Evolutionary conservation across 352 stramenopile genomes (phyloP), one percentile per base, ranked within the genome.

Genomic region (Phytophthora kernoviae): DNA sequence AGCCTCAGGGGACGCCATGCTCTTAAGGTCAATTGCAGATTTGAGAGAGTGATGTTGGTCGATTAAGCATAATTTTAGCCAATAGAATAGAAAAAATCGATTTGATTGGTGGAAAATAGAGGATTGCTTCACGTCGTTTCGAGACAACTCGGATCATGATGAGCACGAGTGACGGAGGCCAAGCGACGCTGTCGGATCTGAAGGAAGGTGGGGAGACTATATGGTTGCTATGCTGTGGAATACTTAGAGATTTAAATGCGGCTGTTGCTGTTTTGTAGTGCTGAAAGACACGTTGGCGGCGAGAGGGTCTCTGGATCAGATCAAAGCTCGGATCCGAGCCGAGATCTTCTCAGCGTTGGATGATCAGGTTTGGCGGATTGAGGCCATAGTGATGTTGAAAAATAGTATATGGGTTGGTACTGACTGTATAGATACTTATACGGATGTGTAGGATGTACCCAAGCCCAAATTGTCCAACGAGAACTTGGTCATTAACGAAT

Each of bases 401-500:
- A n/a, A n/a, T n/a, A n/a, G n/a, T n/a, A n/a, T n/a, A n/a, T n/a
- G n/a, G n/a, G n/a, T n/a, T n/a, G n/a, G n/a, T n/a, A n/a, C n/a
- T n/a, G n/a, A n/a, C n/a, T n/a, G n/a, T n/a, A n/a, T n/a, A n/a
- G n/a, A n/a, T n/a, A n/a, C n/a, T n/a, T n/a, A n/a, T n/a, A n/a
- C n/a, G n/a, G n/a, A n/a, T 62, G 51, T 45, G 22, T 21, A 68
- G 66, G 57, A 69, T 12, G 74, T 79, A 0, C 77, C 81, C 0
- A 92, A 89, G 48, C 89, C 88, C 18, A 89, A 81, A 41, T 66
- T 97, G 1, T 96, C 85, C 17, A 97, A 95, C 60, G 92, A 98
- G 42, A 98, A 97, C 64, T 73, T 98, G 39, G 67, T 98, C 42
- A 95, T 98, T 54, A 98, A 98, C 60, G 92, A 98, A 73, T 73